A percentile compares a stretch with the other conserved stretches of the same genome.
These are phyloP conservation scores for Aspergillus persii DNA, from an alignment of 2,329 filamentous ascomycete genomes.

Conservation along the genomic window DNA sequence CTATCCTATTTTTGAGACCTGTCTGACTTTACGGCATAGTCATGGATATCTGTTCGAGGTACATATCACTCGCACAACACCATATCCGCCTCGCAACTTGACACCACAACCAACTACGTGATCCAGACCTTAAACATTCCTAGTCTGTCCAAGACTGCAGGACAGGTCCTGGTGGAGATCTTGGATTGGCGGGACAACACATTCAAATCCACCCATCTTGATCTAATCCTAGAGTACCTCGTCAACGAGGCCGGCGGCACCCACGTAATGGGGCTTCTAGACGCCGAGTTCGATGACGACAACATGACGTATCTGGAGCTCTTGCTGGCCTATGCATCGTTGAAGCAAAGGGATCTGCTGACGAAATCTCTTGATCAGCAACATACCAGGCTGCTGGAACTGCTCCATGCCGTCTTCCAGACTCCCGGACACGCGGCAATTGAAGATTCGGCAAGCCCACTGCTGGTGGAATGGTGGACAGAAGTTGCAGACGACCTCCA, in stretches of 20 bases:
- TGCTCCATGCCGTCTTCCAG: conserved; percentile 40
- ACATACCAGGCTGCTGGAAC: conserved; percentile 33
- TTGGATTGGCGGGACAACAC: conserved; percentile 28
- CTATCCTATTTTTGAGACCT: neutral
- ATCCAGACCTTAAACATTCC: conserved; percentile 26
- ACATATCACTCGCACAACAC: conserved; percentile 22
- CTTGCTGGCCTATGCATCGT: conserved; percentile 35
- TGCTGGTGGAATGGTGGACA: conserved; percentile 44
- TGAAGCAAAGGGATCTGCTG: conserved; percentile 32
- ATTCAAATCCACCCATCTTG: conserved; percentile 25
- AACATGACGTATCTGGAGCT: conserved; percentile 42
- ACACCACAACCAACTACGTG: conserved; percentile 22
- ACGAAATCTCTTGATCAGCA: conserved; percentile 29
- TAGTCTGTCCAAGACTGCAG: conserved; percentile 29
- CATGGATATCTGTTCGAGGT: conserved; percentile 35
- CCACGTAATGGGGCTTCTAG: conserved; percentile 31
- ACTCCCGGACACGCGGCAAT: conserved; percentile 41
- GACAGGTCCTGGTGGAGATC: conserved; percentile 36
- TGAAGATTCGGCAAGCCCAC: conserved; percentile 37
- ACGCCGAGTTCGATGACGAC: conserved; percentile 38
- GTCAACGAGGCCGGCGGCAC: conserved; percentile 33
- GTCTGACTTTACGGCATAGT: conserved; percentile 21
- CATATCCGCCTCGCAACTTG: conserved; percentile 18
- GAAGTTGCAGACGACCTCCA: conserved; percentile 40
- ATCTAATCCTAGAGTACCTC: conserved; percentile 33